A percentile compares a stretch with the other conserved stretches of the same genome.
Evolutionary conservation across 2,329 filamentous ascomycete species (phyloP).

Genomic region (Amylocarpus encephaloides): DNA sequence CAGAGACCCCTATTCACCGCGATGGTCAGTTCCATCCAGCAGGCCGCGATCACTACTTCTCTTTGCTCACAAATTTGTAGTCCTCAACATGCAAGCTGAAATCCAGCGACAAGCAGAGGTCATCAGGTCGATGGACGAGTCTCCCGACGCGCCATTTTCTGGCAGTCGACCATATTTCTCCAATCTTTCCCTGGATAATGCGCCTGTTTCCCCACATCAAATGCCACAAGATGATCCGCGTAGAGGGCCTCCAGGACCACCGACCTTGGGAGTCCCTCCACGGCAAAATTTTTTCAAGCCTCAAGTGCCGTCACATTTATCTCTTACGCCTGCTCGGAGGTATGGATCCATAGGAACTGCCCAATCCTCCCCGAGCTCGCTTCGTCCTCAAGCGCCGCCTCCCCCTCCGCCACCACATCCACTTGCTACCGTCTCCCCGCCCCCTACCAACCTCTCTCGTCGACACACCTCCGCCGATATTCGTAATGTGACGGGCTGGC

Average conservation of each 20-base stretch:
- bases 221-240: slow-evolving; percentile 78
- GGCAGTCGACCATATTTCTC: slow-evolving; percentile 61
- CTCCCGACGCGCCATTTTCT: slow-evolving; percentile 60
- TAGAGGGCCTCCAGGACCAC: slow-evolving; percentile 51
- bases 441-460: slow-evolving; percentile 65
- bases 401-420: slow-evolving; percentile 58
- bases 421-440: slow-evolving; percentile 54
- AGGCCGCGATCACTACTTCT: slow-evolving; percentile 15
- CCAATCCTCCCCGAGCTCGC: slow-evolving; percentile 66
- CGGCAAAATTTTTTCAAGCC: slow-evolving; percentile 65
- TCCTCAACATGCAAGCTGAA: slow-evolving; percentile 50
- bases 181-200: slow-evolving; percentile 56
- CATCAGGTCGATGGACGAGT: slow-evolving; percentile 52
- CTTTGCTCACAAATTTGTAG: slow-evolving; percentile 36
- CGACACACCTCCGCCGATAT: slow-evolving; percentile 96
- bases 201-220: slow-evolving; percentile 82
- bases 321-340: slow-evolving; percentile 66
- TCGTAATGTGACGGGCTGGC: slow-evolving; percentile 72
- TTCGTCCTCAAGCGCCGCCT: slow-evolving; percentile 60
- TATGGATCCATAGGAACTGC: slow-evolving; percentile 81
- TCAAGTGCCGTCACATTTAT: slow-evolving; percentile 74
- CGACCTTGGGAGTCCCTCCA: slow-evolving; percentile 49
- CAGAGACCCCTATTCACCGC: slow-evolving; percentile 70
- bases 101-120: slow-evolving; percentile 56
- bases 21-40: slow-evolving; percentile 56